Base-by-base conservation (phyloP, 805 yeast species). In the Torulaspora franciscae region DNA sequence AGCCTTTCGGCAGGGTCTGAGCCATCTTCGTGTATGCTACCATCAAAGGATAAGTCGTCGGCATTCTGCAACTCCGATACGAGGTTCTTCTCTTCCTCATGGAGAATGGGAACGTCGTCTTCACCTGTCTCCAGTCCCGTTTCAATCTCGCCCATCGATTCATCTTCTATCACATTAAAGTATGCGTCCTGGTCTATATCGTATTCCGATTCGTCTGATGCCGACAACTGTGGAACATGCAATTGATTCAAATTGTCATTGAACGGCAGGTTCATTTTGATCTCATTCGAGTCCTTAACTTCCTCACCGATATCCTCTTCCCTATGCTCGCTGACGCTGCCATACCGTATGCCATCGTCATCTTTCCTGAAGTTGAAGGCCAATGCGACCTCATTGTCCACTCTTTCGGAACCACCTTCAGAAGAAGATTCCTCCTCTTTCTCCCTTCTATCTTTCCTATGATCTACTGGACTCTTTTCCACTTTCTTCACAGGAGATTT, bases 371-470 rank as follows among this genome's bases (percentile, higher is more conserved):
- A 48, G 15, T 58, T 57, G 32, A 57, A 62, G 15, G 62, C 60
- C 43, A 55, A 54, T 14, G 54, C 49, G 25, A 52, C 55, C 26
- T 50, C 54, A n/a, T 43, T 45, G 9, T 17, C 14, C 6, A 22
- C 46, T n/a, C 36, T 38, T 4, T 61, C n/a, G 34, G 38, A 37
- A 4, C 40, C 47, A 15, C 30, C 32, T 10, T 36, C 46, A 55
- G 81, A 90, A 27, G 59, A 64, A 23, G 67, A 58, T 26, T 59
- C 60, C 11, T 42, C 43, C 17, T 43, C 41, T 69, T 61, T 79
- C 5, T 19, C 22, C 85, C 57, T 53, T 50, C n/a, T 47, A 40
- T 30, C 37, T 19, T 29, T 34, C 34, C 24, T 32, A 7, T 35
- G 36, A 5, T 19, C 22, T 9, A 36, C 30, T 15, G 28, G 37